These are phyloP conservation scores for Aspergillus proliferans DNA, from an alignment of 2,329 filamentous ascomycete species.

Conservation along the genomic window DNA sequence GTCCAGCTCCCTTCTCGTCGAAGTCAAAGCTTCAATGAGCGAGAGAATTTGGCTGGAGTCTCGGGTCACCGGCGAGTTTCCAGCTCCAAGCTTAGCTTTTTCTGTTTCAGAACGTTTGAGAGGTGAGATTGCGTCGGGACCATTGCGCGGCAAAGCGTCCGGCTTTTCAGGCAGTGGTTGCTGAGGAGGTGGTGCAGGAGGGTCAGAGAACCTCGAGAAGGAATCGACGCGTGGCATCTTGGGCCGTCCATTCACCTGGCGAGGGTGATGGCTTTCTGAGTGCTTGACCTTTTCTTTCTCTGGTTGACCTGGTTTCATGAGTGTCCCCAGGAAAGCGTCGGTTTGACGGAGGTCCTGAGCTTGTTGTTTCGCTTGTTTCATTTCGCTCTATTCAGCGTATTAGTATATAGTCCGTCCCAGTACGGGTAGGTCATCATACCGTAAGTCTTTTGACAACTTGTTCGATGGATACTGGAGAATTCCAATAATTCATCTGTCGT, in stretches of 20 bases:
- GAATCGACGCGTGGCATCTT: slow-evolving; percentile 59
- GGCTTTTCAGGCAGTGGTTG: slow-evolving; percentile 92
- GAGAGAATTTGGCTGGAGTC: slow-evolving; percentile 72
- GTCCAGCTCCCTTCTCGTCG: slow-evolving; percentile 80
- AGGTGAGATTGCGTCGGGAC: slow-evolving; percentile 44
- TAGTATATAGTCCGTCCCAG: slow-evolving; percentile 16
- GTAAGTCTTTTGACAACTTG: slow-evolving; percentile 85
- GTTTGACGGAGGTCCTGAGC: slow-evolving; percentile 78
- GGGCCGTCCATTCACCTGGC: slow-evolving; percentile 41
- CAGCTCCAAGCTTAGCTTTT: slow-evolving; percentile 52
- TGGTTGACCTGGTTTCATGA: slow-evolving; percentile 65
- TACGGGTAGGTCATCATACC: slow-evolving; percentile 41
- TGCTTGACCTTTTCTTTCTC: slow-evolving; percentile 45
- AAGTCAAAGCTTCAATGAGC: slow-evolving; percentile 76
- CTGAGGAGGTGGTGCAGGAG: slow-evolving; percentile 86
- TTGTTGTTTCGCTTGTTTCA: slow-evolving; percentile 83
- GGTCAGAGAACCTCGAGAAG: slow-evolving; percentile 83
- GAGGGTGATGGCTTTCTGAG: slow-evolving; percentile 38
- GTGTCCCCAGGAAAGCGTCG: slow-evolving; percentile 69
- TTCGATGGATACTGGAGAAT: slow-evolving; percentile 85
- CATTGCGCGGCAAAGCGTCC: slow-evolving; percentile 51
- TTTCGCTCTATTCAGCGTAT: slow-evolving; percentile 63
- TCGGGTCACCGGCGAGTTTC: slow-evolving; percentile 41
- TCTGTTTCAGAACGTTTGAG: slow-evolving; percentile 73
- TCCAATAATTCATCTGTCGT: slow-evolving; percentile 72